phyloP scores from a whole-genome alignment of 2,329 filamentous ascomycete genomes.

The Fusarium liriodendri region DNA sequence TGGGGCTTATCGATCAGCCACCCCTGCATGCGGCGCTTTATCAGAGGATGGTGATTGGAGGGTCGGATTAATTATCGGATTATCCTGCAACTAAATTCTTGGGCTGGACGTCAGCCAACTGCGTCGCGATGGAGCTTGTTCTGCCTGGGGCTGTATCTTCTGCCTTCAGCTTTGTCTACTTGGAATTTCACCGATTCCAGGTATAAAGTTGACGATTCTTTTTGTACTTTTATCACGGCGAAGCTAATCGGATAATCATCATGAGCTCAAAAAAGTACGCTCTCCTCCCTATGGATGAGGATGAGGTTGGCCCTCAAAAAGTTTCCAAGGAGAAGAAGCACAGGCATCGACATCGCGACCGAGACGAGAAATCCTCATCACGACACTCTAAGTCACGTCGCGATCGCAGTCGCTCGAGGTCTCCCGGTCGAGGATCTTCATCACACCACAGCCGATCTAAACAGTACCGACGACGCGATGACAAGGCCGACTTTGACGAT shows the following conservation, averaged over 20 bases:
- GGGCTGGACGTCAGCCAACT: constrained; percentile 10
- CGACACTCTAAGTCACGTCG: constrained; percentile 42
- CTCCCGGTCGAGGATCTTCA: constrained; percentile 41
- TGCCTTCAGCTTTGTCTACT: not conserved
- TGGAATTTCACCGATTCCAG: not conserved
- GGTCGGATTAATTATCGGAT: constrained; percentile 33
- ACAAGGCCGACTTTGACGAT: constrained; percentile 72
- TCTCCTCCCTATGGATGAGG: constrained; percentile 75
- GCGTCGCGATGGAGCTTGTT: constrained; percentile 16
- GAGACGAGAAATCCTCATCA: constrained; percentile 46
- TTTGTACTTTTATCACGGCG: not conserved
- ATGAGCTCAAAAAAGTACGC: constrained; percentile 73
- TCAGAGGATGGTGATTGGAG: constrained; percentile 37
- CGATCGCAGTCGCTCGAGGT: constrained; percentile 50
- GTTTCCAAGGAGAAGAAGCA: constrained; percentile 62
- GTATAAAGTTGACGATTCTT: not conserved
- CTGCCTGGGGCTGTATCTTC: constrained; percentile 9
- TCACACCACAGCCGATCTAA: constrained; percentile 51
- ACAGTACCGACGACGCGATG: constrained; percentile 55
- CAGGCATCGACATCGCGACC: constrained; percentile 54
- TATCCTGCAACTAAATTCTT: constrained; percentile 28
- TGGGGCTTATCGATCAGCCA: constrained; percentile 28
- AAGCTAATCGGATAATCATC: not conserved
- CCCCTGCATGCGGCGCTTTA: constrained; percentile 36
- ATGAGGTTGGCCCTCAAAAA: constrained; percentile 67